Evolutionary conservation across 331 rosid species (phyloP), one percentile per base, ranked within the genome.

Genomic region (Telfairia occidentalis): DNA sequence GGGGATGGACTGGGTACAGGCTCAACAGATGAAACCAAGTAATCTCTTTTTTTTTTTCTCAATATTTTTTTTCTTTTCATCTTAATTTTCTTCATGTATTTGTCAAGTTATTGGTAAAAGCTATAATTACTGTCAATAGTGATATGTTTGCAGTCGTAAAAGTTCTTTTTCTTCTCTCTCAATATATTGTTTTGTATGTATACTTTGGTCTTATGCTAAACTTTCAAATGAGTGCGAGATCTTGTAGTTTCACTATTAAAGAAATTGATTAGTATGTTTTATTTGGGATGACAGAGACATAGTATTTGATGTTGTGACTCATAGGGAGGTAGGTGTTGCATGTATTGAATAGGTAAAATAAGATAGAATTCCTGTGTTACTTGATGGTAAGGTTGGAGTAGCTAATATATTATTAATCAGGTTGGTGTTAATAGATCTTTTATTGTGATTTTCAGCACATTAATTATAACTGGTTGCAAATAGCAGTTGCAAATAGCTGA

Each of bases 21-120:
- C 45, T 91, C 86, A 28, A 90, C 97, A 58, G 99, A 95, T 81
- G 90, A 97, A 79, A 95, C 97, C 73, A 95, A 90, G 99, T 95
- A 95, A 82, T 38, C 42, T 63, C 79, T 75, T 73, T 37, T 38
- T 75, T 73, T 37, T 38, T 77, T 77, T 77, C 65, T 67, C 53
- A 0, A 21, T 49, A 61, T 55, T 38, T 9, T 85, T 85, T 58
- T 5, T 40, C 49, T 40, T 24, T 69, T 23, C 74, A 46, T 55
- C 21, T 16, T 35, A 48, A 65, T 28, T 28, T 49, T 50, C 30
- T 76, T 57, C 46, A 24, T 58, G 28, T 34, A 15, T 71, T 30
- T 78, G 28, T 13, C 11, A 29, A 28, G 54, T 43, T 75, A 9
- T 37, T 46, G 42, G 58, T 46, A 15, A 29, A 71, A 71, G 35